A percentile compares a stretch with the other conserved stretches of the same genome.
Conservation (phyloP, 768 basidiomycete genomes). For the Guyanaporus albipodus region DNA sequence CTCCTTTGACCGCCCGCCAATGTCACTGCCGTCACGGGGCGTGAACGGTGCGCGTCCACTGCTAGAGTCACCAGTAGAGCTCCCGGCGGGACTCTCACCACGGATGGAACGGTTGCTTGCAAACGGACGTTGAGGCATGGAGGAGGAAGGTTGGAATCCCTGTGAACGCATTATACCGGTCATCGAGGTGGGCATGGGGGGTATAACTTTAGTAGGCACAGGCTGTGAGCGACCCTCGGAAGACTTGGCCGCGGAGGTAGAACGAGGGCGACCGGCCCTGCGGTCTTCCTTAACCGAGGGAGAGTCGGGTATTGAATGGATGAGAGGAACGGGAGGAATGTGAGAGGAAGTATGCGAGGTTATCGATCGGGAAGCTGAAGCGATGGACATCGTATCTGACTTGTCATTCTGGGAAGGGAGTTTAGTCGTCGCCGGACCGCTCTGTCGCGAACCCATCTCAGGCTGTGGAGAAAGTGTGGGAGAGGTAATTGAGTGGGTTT, state of each 20-base stretch:
- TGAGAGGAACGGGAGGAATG: slow-evolving; percentile 29
- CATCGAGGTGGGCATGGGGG: slow-evolving; percentile 6
- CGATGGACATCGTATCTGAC: slow-evolving; percentile 25
- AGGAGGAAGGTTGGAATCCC: slow-evolving; percentile 19
- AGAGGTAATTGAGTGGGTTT: background rate
- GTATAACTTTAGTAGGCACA: slow-evolving; percentile 4
- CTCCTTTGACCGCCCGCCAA: slow-evolving; percentile 25
- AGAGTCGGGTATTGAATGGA: slow-evolving; percentile 30
- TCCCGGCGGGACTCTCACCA: slow-evolving; percentile 67
- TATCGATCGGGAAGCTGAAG: slow-evolving; percentile 21
- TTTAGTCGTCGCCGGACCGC: slow-evolving; percentile 6
- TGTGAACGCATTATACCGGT: slow-evolving; percentile 25
- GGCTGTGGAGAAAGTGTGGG: slow-evolving; percentile 9
- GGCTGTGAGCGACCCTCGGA: slow-evolving; percentile 14
- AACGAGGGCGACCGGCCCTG: slow-evolving; percentile 11
- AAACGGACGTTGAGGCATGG: slow-evolving; percentile 53
- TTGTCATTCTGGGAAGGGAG: slow-evolving; percentile 19
- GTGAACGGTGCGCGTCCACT: slow-evolving; percentile 73
- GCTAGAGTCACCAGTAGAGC: slow-evolving; percentile 83
- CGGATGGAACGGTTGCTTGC: slow-evolving; percentile 35
- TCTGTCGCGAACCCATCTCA: slow-evolving; percentile 13
- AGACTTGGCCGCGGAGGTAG: slow-evolving; percentile 6
- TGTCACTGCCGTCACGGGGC: slow-evolving; percentile 74
- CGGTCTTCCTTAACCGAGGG: slow-evolving; percentile 28
- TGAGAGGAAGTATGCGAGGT: slow-evolving; percentile 24